These are phyloP conservation scores for Chrysophaeum taylorii DNA, from an alignment of 352 stramenopile species.

Conservation along the genomic window DNA sequence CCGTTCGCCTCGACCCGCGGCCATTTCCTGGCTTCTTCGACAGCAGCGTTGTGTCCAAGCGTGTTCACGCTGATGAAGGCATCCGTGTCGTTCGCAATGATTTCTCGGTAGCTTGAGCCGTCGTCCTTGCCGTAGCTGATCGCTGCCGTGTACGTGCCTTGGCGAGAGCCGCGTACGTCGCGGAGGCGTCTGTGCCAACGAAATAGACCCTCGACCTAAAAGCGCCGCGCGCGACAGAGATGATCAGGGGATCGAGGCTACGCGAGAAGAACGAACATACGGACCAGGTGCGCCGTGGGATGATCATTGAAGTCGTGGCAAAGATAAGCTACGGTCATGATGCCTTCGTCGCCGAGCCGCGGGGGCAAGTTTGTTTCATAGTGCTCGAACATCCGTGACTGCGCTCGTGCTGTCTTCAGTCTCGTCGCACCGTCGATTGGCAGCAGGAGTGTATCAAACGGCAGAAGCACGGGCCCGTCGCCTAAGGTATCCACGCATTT, in stretches of 20 bases:
- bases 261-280: too few species aligned
- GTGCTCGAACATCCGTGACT: slow-evolving; percentile 17
- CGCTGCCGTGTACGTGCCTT: slow-evolving; percentile 28
- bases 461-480: slow-evolving; percentile 35
- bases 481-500: too few species aligned
- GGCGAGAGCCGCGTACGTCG: not conserved
- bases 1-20: not conserved
- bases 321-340: slow-evolving; percentile 56
- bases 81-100: slow-evolving; percentile 38
- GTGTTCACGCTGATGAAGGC: slow-evolving; percentile 38
- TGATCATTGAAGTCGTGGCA: slow-evolving; percentile 67
- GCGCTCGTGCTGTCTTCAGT: slow-evolving; percentile 38
- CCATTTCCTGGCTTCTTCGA: slow-evolving; percentile 28
- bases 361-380: not conserved
- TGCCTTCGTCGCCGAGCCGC: slow-evolving; percentile 8
- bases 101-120: slow-evolving; percentile 35
- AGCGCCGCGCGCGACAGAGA: too few species aligned
- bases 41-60: slow-evolving; percentile 39
- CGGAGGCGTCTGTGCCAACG: slow-evolving; percentile 31
- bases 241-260: too few species aligned
- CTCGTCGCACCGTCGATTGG: slow-evolving; percentile 31
- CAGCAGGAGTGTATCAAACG: slow-evolving; percentile 60
- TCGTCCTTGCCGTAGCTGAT: slow-evolving; percentile 59
- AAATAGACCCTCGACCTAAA: slow-evolving; percentile 63
- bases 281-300: slow-evolving; percentile 58